Conservation (phyloP, 768 basidiomycete species). For the Naganishia vishniacii region DNA sequence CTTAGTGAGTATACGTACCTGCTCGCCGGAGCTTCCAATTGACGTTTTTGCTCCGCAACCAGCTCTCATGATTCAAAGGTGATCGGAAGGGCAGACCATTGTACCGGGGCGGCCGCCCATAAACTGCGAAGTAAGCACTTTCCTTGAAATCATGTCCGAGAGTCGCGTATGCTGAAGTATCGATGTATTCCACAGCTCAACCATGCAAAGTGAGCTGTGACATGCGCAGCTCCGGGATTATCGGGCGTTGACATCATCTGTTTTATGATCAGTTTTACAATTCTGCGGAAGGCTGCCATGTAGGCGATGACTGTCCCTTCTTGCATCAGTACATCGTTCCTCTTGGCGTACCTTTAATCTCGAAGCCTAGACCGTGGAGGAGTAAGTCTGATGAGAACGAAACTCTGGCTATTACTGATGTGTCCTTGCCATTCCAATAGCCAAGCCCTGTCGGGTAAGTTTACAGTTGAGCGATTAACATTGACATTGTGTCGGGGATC, state of each 20-base stretch:
- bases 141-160: too few species aligned
- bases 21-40: not conserved
- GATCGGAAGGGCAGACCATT: not conserved
- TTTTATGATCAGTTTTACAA: conserved; percentile 43
- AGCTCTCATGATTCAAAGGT: conserved; percentile 22
- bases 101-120: not conserved
- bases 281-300: conserved; percentile 39
- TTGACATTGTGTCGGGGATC: not conserved
- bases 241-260: too few species aligned
- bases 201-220: conserved; percentile 17
- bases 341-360: conserved; percentile 31
- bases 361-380: conserved; percentile 45
- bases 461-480: too few species aligned
- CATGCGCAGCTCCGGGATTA: not conserved
- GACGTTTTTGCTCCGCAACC: not conserved
- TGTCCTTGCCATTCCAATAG: too few species aligned
- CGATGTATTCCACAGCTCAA: not conserved
- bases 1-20: conserved; percentile 28
- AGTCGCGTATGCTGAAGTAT: not conserved
- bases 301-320: conserved; percentile 38
- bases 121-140: not conserved
- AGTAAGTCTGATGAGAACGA: conserved; percentile 21
- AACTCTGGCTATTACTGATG: not conserved
- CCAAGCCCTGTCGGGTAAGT: conserved; percentile 24
- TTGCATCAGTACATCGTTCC: conserved; percentile 44